Base-by-base conservation (phyloP, 116 monocot species). In the Zostera marina region DNA sequence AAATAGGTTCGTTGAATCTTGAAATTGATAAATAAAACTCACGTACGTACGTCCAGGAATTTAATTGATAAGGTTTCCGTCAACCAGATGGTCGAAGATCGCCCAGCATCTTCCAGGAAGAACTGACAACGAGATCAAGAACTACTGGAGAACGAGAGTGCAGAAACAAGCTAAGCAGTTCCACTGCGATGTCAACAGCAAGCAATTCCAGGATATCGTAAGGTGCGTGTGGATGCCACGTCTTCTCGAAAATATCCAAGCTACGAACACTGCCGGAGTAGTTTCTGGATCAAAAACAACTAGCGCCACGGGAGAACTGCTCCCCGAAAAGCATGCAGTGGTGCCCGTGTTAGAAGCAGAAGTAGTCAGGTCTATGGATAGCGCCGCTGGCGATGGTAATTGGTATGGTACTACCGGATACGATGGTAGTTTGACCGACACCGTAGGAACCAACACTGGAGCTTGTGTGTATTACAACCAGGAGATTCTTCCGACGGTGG, bases 51-150 rank as follows among this genome's bases (percentile, higher is more conserved):
- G 47, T 47, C 8, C 47, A 47, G 8, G 47, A 8, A 47, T 11
- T 47, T 47, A 41, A 32, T 39, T 58, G 6, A n/a, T 76, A 45
- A 5, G 14, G 9, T 2, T 55, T 51, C 9, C 9, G 15, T 9
- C 20, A 8, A 8, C 9, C 49, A 55, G 84, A 65, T 86, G 86
- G 86, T 81, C 81, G 20, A 86, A 78, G 73, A 86, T 86, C 23
- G 86, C 86, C 21, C 74, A 74, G 24, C 68, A 86, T 59, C 47
- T 86, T 47, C 86, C 86, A 0, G 86, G 86, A 24, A 75, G 86
- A 61, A 86, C 86, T 63, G 89, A 89, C 63, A 89, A 89, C 71
- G 89, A 89, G 58, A 89, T 89, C 22, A 89, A 89, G 60, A 89
- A 89, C 67, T 89, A 89, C 71, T 89, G 89, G 62, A 59, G 79